Evolutionary conservation across 2,329 filamentous ascomycete genomes (phyloP), one percentile per base, ranked within the genome.

Genomic region (Hymenoscyphus fraxineus): DNA sequence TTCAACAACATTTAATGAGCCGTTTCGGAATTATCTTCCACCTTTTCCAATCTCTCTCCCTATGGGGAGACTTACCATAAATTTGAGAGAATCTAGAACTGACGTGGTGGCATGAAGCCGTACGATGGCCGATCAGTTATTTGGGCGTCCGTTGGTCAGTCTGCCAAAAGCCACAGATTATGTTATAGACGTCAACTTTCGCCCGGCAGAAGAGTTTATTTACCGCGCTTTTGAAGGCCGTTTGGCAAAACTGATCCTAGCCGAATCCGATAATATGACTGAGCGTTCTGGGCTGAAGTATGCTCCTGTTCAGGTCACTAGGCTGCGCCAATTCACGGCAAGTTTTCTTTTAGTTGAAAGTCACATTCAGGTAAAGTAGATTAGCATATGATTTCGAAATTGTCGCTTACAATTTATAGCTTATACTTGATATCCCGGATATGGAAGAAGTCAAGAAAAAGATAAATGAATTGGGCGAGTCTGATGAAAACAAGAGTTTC

Each of bases 341-440:
- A 56, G 62, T 62, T 60, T 62, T 0, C 44, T 66, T 15, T 40
- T 66, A 2, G 56, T 60, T 2, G 65, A 66, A 44, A 22, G 56
- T 12, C 12, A 59, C 3, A 56, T 60, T 0, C 55, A 64, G 61
- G 64, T 64, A 35, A 16, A 7, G 7, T 39, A 44, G 13, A 6
- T 6, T n/a, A 5, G 5, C 4, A 35, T 35, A 35, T 35, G 32
- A 35, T 4, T 35, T 7, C 32, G 7, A 35, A 7, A 35, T 35
- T 35, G 3, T 35, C 7, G 32, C 3, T 35, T 35, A 35, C 3
- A 35, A 56, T 22, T 22, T 19, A 22, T 56, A 56, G 54, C n/a
- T 56, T 31, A n/a, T 32, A 7, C 27, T 56, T 31, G 54, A 56
- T 3, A 56, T 19, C 22, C 6, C 13, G n/a, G 15, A 56, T 5